phyloP scores from a whole-genome alignment of 345 rosid genomes.

The Abelmoschus esculentus region DNA sequence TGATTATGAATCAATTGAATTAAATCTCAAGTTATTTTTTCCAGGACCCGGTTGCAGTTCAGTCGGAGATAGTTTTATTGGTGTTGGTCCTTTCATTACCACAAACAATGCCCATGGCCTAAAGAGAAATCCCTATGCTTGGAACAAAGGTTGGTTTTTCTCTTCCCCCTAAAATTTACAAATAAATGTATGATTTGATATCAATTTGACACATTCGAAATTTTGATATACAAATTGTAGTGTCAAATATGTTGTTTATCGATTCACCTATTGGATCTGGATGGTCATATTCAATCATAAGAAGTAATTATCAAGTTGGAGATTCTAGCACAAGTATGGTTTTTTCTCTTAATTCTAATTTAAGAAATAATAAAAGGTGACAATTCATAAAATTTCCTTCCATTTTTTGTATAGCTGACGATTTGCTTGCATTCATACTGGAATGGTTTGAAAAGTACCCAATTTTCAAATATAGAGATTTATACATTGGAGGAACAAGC shows the following conservation, averaged over 20 bases:
- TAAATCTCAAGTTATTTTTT: neutral
- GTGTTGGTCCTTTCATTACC: constrained; percentile 4
- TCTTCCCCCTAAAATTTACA: too few species aligned
- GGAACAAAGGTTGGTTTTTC: neutral
- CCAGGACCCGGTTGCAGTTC: constrained; percentile 3
- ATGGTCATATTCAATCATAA: neutral
- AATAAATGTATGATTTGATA: neutral
- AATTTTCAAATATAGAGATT: neutral
- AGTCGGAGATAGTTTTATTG: neutral
- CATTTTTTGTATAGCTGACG: neutral
- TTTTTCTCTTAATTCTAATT: too few species aligned
- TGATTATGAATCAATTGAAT: neutral
- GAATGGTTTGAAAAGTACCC: neutral
- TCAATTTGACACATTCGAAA: neutral
- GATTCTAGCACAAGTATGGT: neutral
- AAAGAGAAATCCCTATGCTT: neutral
- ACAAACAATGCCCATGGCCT: neutral
- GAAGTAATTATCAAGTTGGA: neutral
- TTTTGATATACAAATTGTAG: neutral
- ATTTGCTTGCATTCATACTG: neutral
- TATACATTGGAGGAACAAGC: neutral
- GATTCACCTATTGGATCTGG: neutral
- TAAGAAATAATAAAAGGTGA: neutral
- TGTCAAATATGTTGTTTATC: neutral
- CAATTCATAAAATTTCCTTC: neutral